phyloP scores from a whole-genome alignment of 1,139 yeast species.

The Yamadazyma siamensis region DNA sequence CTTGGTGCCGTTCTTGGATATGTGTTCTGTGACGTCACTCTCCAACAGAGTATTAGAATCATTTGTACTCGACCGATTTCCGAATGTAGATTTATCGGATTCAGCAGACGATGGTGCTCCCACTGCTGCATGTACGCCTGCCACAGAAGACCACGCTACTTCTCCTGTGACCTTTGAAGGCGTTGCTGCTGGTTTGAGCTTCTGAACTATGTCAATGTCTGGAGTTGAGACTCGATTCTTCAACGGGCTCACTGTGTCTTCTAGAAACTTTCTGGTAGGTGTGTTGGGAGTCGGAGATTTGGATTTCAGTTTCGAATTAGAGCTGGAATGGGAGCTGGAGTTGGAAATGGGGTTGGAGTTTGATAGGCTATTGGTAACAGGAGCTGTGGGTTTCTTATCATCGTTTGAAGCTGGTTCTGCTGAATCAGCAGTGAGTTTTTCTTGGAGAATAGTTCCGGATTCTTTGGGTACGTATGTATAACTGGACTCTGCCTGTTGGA shows the following conservation, averaged over 20 bases:
- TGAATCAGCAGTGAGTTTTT: constrained; percentile 3
- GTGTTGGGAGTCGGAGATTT: constrained; percentile 13
- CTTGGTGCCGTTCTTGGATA: background rate
- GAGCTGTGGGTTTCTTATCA: constrained; percentile 1
- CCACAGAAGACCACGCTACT: constrained; percentile 69
- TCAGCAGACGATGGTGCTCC: constrained; percentile 16
- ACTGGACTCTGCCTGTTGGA: constrained; percentile 24
- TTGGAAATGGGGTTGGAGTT: background rate
- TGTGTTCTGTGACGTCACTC: constrained; percentile 2
- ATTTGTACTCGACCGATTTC: constrained; percentile 3
- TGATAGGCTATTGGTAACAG: constrained; percentile 1
- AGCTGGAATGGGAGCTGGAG: background rate
- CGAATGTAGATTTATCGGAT: constrained; percentile 7
- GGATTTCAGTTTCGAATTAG: constrained; percentile 3
- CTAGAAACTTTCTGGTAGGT: constrained; percentile 8
- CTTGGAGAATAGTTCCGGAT: constrained; percentile 6
- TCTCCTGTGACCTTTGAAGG: constrained; percentile 65
- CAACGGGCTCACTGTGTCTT: constrained; percentile 10
- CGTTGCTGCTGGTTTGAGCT: constrained; percentile 64
- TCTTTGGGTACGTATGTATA: constrained; percentile 14
- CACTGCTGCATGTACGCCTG: constrained; percentile 30
- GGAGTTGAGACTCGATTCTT: constrained; percentile 17
- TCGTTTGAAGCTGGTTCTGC: background rate
- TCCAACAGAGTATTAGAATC: constrained; percentile 7
- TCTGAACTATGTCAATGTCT: constrained; percentile 36